Evolutionary conservation across 2,329 filamentous ascomycete species (phyloP).

Genomic region (Beauveria sp.): DNA sequence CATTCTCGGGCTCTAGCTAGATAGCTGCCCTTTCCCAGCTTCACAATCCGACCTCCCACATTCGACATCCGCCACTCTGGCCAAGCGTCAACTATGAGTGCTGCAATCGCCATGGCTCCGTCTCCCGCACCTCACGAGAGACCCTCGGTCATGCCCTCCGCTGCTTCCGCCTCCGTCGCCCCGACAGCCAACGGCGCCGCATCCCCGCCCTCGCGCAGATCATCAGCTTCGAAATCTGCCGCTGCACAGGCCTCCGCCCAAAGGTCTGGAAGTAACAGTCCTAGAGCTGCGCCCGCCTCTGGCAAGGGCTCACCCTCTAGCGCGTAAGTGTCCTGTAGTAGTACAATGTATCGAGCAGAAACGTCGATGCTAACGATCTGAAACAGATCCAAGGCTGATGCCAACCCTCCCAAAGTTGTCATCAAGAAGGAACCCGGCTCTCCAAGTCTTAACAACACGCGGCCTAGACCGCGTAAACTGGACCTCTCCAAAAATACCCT

Average conservation of each 20-base stretch:
- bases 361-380: not conserved
- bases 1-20: not conserved
- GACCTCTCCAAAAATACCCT: slow-evolving; percentile 62
- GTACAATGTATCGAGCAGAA: slow-evolving; percentile 1
- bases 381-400: slow-evolving; percentile 40
- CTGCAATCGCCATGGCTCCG: slow-evolving; percentile 60
- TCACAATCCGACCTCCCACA: not conserved
- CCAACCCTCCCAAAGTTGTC: slow-evolving; percentile 65
- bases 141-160: slow-evolving; percentile 46
- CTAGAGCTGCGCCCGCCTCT: slow-evolving; percentile 31
- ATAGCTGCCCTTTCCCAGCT: not conserved
- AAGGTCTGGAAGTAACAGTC: slow-evolving; percentile 48
- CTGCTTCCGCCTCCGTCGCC: slow-evolving; percentile 28
- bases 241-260: slow-evolving; percentile 37
- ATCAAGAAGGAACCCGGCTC: slow-evolving; percentile 96
- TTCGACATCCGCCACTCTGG: not conserved
- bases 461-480: slow-evolving; percentile 68
- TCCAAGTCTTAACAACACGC: slow-evolving; percentile 65
- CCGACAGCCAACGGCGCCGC: slow-evolving; percentile 27
- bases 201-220: slow-evolving; percentile 36
- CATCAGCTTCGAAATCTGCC: slow-evolving; percentile 23
- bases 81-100: slow-evolving; percentile 48
- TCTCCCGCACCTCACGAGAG: slow-evolving; percentile 61
- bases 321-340: slow-evolving; percentile 41
- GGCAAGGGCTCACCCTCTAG: slow-evolving; percentile 50